phyloP scores from a whole-genome alignment of 805 yeast species.

The Candida schatavii region DNA sequence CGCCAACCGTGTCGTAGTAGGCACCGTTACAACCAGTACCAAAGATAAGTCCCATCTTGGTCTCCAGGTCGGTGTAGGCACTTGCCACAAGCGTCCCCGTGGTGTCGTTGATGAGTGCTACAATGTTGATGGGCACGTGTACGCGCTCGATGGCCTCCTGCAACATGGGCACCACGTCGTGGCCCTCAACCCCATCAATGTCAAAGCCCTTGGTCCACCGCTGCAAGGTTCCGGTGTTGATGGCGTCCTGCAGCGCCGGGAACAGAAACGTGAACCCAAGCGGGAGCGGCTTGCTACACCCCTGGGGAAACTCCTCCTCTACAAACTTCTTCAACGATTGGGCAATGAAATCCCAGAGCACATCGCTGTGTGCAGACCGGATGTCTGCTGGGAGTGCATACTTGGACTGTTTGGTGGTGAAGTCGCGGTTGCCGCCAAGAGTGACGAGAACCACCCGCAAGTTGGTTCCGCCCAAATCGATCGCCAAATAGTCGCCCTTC shows the following conservation, averaged over 20 bases:
- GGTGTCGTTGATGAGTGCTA: slow-evolving; percentile 93
- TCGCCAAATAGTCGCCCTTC: slow-evolving; percentile 84
- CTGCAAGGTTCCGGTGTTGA: slow-evolving; percentile 84
- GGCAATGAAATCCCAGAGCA: slow-evolving; percentile 85
- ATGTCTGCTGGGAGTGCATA: slow-evolving; percentile 72
- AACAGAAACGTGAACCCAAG: slow-evolving; percentile 94
- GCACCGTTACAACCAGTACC: slow-evolving; percentile 99
- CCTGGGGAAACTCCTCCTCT: slow-evolving; percentile 64
- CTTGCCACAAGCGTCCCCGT: slow-evolving; percentile 97
- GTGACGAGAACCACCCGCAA: slow-evolving; percentile 87
- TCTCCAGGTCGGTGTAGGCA: slow-evolving; percentile 81
- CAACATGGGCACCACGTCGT: slow-evolving; percentile 89
- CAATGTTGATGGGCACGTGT: slow-evolving; percentile 76
- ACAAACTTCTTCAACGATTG: slow-evolving; percentile 71
- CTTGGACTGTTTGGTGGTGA: slow-evolving; percentile 84
- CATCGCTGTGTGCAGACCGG: slow-evolving; percentile 76
- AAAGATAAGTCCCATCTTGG: slow-evolving; percentile 92
- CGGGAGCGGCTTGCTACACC: slow-evolving; percentile 59
- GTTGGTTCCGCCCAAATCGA: slow-evolving; percentile 97
- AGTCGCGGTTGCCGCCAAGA: slow-evolving; percentile 77
- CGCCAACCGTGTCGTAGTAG: slow-evolving; percentile 72
- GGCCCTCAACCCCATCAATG: slow-evolving; percentile 88
- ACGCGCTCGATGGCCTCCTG: slow-evolving; percentile 66
- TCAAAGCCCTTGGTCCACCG: slow-evolving; percentile 99
- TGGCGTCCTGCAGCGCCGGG: slow-evolving; percentile 81